These are phyloP conservation scores for Aschersonia sp. DNA, from an alignment of 2,329 filamentous ascomycete species.

Conservation along the genomic window DNA sequence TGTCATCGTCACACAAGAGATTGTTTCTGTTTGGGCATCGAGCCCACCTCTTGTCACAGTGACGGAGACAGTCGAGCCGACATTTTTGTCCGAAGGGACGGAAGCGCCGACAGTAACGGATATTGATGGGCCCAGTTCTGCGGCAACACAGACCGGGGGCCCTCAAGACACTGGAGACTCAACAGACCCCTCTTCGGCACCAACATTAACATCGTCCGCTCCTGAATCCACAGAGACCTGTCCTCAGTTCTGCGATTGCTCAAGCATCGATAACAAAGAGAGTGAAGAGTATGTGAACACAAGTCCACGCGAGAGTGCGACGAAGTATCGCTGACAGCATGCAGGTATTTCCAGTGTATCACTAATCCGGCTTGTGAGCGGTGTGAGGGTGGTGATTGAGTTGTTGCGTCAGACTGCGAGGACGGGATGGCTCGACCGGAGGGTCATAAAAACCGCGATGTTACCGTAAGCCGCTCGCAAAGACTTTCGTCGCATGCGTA, in stretches of 20 bases:
- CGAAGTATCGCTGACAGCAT: not conserved
- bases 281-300: slow-evolving; percentile 12
- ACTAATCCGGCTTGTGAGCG: slow-evolving; percentile 15
- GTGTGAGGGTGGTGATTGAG: slow-evolving; percentile 3
- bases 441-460: too few species aligned
- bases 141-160: not conserved
- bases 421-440: not conserved
- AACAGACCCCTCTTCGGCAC: not conserved
- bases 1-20: slow-evolving; percentile 2
- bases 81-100: not conserved
- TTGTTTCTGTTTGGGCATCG: not conserved
- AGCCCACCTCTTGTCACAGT: slow-evolving; percentile 1
- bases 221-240: slow-evolving; percentile 5
- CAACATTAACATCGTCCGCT: not conserved
- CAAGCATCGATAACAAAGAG: slow-evolving; percentile 11
- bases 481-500: too few species aligned
- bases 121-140: not conserved
- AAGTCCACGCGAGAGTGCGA: not conserved
- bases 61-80: slow-evolving; percentile 3
- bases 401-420: not conserved
- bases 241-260: slow-evolving; percentile 12
- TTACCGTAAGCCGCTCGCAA: too few species aligned
- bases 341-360: slow-evolving; percentile 18
- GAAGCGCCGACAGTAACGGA: not conserved
- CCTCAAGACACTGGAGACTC: not conserved